A percentile compares a stretch with the other conserved stretches of the same genome.
These are phyloP conservation scores for Kurtzmaniella quercitrusa DNA, from an alignment of 1,139 yeast species.

Conservation along the genomic window DNA sequence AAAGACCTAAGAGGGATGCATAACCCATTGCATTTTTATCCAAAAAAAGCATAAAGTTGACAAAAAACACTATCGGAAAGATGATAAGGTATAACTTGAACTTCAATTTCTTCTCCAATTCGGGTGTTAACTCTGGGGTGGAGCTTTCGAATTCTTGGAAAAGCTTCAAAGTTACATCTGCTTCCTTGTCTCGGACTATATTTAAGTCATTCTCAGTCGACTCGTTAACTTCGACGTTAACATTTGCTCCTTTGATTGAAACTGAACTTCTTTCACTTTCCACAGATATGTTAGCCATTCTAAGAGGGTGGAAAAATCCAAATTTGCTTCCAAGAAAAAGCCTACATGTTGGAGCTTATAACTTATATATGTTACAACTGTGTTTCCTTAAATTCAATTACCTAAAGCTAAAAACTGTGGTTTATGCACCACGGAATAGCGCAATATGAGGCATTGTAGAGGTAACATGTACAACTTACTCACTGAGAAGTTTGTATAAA, in stretches of 20 bases:
- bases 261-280: not conserved
- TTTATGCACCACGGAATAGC: constrained; percentile 16
- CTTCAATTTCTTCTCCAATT: constrained; percentile 25
- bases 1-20: constrained; percentile 36
- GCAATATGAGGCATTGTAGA: too few species aligned
- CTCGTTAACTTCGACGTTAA: not conserved
- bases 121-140: constrained; percentile 29
- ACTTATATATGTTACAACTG: too few species aligned
- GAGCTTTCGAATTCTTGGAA: constrained; percentile 24
- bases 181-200: constrained; percentile 19
- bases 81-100: constrained; percentile 28
- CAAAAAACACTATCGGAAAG: constrained; percentile 24
- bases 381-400: constrained; percentile 16
- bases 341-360: too few species aligned
- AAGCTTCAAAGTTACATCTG: constrained; percentile 35
- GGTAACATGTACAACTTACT: too few species aligned
- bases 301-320: not conserved
- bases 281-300: not conserved
- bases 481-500: too few species aligned
- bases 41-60: constrained; percentile 34
- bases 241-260: too few species aligned
- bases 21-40: constrained; percentile 43
- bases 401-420: constrained; percentile 14
- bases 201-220: constrained; percentile 1
- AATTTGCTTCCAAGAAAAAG: too few species aligned